Percentiles rank a stretch among this genome's conserved stretches.
phyloP scores from a whole-genome alignment of 192 early-diverging fungal genomes.

The Coemansia sp. region DNA sequence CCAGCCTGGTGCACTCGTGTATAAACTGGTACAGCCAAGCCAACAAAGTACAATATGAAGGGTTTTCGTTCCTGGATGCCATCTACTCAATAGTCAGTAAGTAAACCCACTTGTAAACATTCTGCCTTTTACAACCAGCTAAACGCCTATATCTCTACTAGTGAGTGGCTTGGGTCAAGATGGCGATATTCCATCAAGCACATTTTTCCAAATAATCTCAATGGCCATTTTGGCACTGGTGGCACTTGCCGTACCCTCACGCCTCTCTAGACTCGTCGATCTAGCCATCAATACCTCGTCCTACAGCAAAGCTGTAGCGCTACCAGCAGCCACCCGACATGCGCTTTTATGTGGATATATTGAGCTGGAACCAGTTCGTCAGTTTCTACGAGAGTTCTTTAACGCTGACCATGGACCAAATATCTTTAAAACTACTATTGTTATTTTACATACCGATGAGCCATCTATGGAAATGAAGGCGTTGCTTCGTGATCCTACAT shows the following conservation, averaged over 20 bases:
- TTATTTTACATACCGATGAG: slow-evolving; percentile 38
- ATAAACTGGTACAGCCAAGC: slow-evolving; percentile 46
- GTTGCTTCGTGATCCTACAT: slow-evolving; percentile 34
- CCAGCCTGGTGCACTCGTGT: slow-evolving; percentile 47
- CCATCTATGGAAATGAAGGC: slow-evolving; percentile 46
- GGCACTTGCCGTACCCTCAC: slow-evolving; percentile 49
- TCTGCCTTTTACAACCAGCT: not conserved
- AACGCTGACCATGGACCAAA: slow-evolving; percentile 50
- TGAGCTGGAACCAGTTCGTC: slow-evolving; percentile 33
- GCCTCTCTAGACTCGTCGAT: slow-evolving; percentile 34
- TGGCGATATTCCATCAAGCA: slow-evolving; percentile 40
- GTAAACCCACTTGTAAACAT: slow-evolving; percentile 8
- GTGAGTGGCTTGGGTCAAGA: slow-evolving; percentile 35
- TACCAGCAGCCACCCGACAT: slow-evolving; percentile 34
- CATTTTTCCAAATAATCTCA: slow-evolving; percentile 42
- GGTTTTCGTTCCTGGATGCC: slow-evolving; percentile 45
- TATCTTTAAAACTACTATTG: slow-evolving; percentile 41
- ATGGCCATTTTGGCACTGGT: slow-evolving; percentile 45
- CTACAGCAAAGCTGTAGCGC: slow-evolving; percentile 32
- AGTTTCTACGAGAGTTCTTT: slow-evolving; percentile 54
- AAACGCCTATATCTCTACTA: slow-evolving; percentile 11
- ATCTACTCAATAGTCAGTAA: slow-evolving; percentile 54
- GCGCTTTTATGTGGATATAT: slow-evolving; percentile 45
- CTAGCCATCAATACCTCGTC: slow-evolving; percentile 43
- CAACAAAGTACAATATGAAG: slow-evolving; percentile 19